Evolutionary conservation across 225 moss, liverwort and hornwort genomes (phyloP), one percentile per base, ranked within the genome.

Genomic region (Asterella californica): DNA sequence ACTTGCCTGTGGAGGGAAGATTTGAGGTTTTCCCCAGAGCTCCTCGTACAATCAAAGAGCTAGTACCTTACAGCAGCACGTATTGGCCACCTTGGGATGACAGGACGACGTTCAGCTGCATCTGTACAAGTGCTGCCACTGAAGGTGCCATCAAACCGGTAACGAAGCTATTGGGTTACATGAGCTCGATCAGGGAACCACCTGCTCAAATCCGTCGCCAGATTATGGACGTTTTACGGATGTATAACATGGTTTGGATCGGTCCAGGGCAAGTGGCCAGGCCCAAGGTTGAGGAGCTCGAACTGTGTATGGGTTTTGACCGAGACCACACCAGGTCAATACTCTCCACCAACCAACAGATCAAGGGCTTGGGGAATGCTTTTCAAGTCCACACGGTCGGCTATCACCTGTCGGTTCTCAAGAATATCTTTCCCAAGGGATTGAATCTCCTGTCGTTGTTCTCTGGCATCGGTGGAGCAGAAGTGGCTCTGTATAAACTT

Each of bases 391-490:
- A 84, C 71, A 92, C 94, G 0, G 91, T 96, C 12, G 96, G 86
- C 22, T 96, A 85, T 33, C 96, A 96, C 60, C 87, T 96, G 7
- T 96, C 96, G 0, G 94, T 94, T 5, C 75, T 96, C 63, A 90
- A 89, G 49, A 85, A 88, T 6, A 49, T 91, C 24, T 96, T 87
- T 79, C 87, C 89, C 0, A 78, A 77, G 75, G 94, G 96, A 15
- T 84, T 96, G 0, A 90, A 90, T 52, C 86, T 96, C 0, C 63
- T 94, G 76, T 96, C 96, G 0, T 59, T 96, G 22, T 94, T 94
- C 83, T 91, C 96, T 67, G 94, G 96, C 17, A 94, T 96, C 7
- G 94, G 96, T 79, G 96, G 96, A 34, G 94, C 96, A 6, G 94
- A 96, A 84, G 94, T 96, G 2, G 94, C 96, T 9, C 81, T 94